Base-by-base conservation (phyloP, 805 yeast species). In the Saccharomyces jurei region DNA sequence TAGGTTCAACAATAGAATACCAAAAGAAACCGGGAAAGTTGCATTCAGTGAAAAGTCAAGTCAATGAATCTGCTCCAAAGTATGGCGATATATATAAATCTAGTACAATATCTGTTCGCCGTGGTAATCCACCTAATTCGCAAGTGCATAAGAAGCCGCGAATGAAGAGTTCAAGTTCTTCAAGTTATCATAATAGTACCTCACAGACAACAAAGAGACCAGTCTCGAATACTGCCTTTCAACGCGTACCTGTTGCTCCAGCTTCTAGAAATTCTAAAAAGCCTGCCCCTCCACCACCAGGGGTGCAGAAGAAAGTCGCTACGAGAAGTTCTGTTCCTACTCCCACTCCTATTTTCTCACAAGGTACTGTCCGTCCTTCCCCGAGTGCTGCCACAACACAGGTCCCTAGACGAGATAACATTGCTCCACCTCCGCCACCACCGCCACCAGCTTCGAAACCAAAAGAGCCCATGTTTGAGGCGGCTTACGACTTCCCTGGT, bases 401-500 rank as follows among this genome's bases (percentile, higher is more conserved):
- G 5, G 2, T 11, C 25, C 6, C 6, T 17, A 17, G 44, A 17
- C 44, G 17, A 25, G 22, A 22, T 4, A n/a, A 21, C 6, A 17
- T 36, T 2, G 47, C 50, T 3, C 81, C 85, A 0, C 89, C 91
- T 1, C 90, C 96, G 6, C 90, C 96, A 0, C 86, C 89, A 6
- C 85, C 90, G 1, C 82, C 86, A 2, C 77, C 84, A 0, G 72
- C 77, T 4, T 77, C 80, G 2, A 73, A 76, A 53, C 87, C 90
- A 1, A 77, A 83, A 52, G 81, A 74, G 65, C 97, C 97, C 28
- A 85, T 87, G 3, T 94, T 77, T 69, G 83, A 82, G 63, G 98
- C 96, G 0, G 81, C 89, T 44, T 92, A 87, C 67, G 97, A 90
- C 62, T 92, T 87, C 70, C 86, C 84, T 21, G 97, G 97, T 6